Evolutionary conservation across 2,329 filamentous ascomycete species (phyloP).

Genomic region (Trichophyton mentagrophytes): DNA sequence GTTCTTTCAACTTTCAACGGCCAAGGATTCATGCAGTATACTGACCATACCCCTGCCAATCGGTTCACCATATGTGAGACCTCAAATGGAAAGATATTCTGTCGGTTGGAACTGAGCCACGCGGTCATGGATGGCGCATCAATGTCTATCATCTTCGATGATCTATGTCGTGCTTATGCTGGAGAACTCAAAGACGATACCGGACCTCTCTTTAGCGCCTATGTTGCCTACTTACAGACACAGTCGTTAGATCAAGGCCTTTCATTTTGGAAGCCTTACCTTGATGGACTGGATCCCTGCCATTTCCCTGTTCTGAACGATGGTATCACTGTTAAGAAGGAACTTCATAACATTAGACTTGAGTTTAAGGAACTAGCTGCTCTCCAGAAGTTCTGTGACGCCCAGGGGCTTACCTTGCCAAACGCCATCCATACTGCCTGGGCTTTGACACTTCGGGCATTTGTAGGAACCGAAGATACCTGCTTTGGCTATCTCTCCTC

Average conservation of each 20-base stretch:
- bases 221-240: slow-evolving; percentile 22
- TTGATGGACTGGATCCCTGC: slow-evolving; percentile 24
- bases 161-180: slow-evolving; percentile 36
- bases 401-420: slow-evolving; percentile 35
- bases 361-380: slow-evolving; percentile 19
- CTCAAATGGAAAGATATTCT: slow-evolving; percentile 26
- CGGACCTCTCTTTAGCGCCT: slow-evolving; percentile 26
- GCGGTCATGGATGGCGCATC: slow-evolving; percentile 41
- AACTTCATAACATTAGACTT: slow-evolving; percentile 21
- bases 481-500: slow-evolving; percentile 17
- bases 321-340: slow-evolving; percentile 16
- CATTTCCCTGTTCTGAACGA: slow-evolving; percentile 27
- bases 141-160: slow-evolving; percentile 36
- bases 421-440: slow-evolving; percentile 59
- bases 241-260: slow-evolving; percentile 20
- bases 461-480: slow-evolving; percentile 55
- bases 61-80: slow-evolving; percentile 36
- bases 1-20: slow-evolving; percentile 21
- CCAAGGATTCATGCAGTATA: slow-evolving; percentile 19
- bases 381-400: slow-evolving; percentile 30
- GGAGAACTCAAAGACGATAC: slow-evolving; percentile 27
- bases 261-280: slow-evolving; percentile 28
- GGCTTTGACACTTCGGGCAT: slow-evolving; percentile 48
- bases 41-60: slow-evolving; percentile 29
- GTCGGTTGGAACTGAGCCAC: slow-evolving; percentile 41